A percentile compares a stretch with the other conserved stretches of the same genome.
Conservation (phyloP, 345 rosid genomes). For the Carallia pectinifolia region DNA sequence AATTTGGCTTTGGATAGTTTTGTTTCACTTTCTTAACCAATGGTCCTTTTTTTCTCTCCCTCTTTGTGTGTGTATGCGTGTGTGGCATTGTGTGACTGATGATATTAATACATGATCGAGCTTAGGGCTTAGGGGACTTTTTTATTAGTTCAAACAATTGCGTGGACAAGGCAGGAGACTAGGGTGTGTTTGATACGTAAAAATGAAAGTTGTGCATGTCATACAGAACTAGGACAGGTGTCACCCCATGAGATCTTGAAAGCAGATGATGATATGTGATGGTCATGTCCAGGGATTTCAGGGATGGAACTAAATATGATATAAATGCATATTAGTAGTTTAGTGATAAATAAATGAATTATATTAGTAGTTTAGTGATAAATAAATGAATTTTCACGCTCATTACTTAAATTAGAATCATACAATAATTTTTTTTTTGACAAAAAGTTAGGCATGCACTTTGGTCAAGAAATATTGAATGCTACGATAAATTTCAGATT, state of each 20-base stretch:
- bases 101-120: not conserved
- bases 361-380: no score
- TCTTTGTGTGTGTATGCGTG: not conserved
- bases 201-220: not conserved
- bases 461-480: no score
- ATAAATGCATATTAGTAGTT: not conserved
- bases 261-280: not conserved
- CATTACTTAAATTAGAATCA: no score
- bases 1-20: constrained; percentile 21
- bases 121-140: not conserved
- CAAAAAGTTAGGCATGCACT: no score
- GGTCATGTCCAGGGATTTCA: constrained; percentile 13
- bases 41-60: constrained; percentile 16
- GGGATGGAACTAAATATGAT: not conserved
- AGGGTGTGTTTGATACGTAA: constrained; percentile 10
- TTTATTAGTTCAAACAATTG: not conserved
- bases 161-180: not conserved
- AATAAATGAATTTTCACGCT: no score
- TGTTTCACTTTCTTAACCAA: constrained; percentile 39
- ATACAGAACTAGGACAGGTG: not conserved
- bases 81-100: constrained; percentile 2
- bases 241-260: not conserved
- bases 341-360: no score
- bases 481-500: no score
- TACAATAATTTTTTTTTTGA: no score